A percentile compares a stretch with the other conserved stretches of the same genome.
phyloP scores from a whole-genome alignment of 225 moss, liverwort and hornwort species.

The Bryoerythrophyllum caledonicum region DNA sequence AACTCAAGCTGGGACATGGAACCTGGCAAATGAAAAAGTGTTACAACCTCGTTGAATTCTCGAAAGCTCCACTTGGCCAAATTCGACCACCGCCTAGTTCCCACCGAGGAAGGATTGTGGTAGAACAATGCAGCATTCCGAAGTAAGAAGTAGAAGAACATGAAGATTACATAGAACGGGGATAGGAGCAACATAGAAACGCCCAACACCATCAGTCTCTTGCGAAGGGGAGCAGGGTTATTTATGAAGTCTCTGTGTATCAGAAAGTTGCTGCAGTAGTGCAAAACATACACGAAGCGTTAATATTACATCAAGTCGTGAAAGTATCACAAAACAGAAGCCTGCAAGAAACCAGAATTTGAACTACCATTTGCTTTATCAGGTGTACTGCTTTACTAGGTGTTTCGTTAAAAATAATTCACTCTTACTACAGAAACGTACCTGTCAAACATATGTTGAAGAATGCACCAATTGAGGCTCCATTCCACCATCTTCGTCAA shows the following conservation, averaged over 20 bases:
- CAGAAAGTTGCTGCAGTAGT: slow-evolving; percentile 86
- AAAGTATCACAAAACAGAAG: slow-evolving; percentile 7
- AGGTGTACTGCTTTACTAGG: slow-evolving; percentile 1
- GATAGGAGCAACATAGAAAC: slow-evolving; percentile 86
- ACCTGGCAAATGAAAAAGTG: not conserved
- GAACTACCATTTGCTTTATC: not conserved
- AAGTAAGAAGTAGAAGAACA: slow-evolving; percentile 96
- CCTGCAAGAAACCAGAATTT: not conserved
- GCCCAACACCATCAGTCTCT: slow-evolving; percentile 84
- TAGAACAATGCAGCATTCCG: slow-evolving; percentile 97
- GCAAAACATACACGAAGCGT: slow-evolving; percentile 13
- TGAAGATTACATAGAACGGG: slow-evolving; percentile 92
- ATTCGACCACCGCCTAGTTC: slow-evolving; percentile 97
- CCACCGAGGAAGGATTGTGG: slow-evolving; percentile 85
- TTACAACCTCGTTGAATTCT: slow-evolving; percentile 93
- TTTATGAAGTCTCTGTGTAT: slow-evolving; percentile 82
- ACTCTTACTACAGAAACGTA: slow-evolving; percentile 20
- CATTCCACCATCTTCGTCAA: slow-evolving; percentile 95
- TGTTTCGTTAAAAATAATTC: slow-evolving; percentile 5
- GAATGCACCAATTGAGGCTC: slow-evolving; percentile 98
- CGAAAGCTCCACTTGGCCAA: slow-evolving; percentile 95
- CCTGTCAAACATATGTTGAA: slow-evolving; percentile 99
- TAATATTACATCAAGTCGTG: slow-evolving; percentile 13
- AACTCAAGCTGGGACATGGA: not conserved
- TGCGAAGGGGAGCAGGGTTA: slow-evolving; percentile 81